Conservation (phyloP, 75 land plant species). For the Pseudotsuga menziesii region DNA sequence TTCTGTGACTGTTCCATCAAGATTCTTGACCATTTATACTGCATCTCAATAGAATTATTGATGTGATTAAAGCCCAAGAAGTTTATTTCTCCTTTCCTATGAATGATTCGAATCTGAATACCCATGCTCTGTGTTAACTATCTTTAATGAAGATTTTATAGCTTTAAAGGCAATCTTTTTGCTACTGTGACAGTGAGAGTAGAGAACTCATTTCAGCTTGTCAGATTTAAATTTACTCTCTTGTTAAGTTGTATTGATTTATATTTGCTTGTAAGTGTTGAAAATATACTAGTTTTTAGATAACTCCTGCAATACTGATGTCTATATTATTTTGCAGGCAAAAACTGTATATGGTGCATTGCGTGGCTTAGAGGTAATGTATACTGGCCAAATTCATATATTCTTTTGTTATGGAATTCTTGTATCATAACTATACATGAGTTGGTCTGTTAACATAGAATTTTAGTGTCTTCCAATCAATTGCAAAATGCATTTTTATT, state of each 20-base stretch:
- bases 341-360: conserved; percentile 86
- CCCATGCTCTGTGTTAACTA: neutral
- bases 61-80: neutral
- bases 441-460: neutral
- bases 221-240: conserved; percentile 1
- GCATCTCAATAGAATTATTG: neutral
- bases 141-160: neutral
- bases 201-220: neutral
- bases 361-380: conserved; percentile 87
- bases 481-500: neutral
- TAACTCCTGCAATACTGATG: neutral
- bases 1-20: too few species aligned
- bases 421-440: neutral
- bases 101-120: neutral
- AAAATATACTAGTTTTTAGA: neutral
- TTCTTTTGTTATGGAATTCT: neutral
- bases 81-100: neutral
- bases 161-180: neutral
- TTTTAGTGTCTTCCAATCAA: neutral
- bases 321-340: conserved; percentile 55
- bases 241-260: neutral
- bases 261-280: neutral
- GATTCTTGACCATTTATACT: neutral
- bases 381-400: neutral
- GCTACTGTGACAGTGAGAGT: neutral